These are phyloP conservation scores for Kalaharituber pfeilii DNA, from an alignment of 2,329 filamentous ascomycete genomes.

Conservation along the genomic window DNA sequence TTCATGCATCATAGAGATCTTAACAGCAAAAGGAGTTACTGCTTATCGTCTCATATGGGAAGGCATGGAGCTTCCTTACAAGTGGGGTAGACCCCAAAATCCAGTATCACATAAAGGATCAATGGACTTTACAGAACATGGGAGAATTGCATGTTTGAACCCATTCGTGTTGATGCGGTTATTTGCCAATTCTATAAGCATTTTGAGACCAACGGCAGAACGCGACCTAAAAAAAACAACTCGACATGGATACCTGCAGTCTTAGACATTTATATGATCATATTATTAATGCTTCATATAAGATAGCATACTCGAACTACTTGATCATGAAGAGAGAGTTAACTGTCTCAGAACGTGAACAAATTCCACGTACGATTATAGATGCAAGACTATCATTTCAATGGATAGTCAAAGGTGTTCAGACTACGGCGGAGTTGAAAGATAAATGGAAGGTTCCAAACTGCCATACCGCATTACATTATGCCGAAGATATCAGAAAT, in stretches of 20 bases:
- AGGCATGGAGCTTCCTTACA: not conserved
- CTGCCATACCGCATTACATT: not conserved
- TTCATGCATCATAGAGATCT: not conserved
- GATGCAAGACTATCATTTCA: not conserved
- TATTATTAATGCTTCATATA: not conserved
- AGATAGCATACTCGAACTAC: not conserved
- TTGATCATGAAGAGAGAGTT: not conserved
- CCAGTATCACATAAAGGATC: slow-evolving; percentile 4
- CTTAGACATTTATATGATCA: not conserved
- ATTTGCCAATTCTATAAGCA: not conserved
- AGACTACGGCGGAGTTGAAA: not conserved
- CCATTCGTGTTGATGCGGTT: slow-evolving; percentile 4
- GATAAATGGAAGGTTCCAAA: not conserved
- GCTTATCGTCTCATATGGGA: not conserved
- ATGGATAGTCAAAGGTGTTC: not conserved
- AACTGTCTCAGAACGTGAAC: not conserved
- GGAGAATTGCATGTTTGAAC: slow-evolving; percentile 1
- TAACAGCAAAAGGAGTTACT: not conserved
- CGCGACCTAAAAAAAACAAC: not conserved
- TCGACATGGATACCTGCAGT: not conserved
- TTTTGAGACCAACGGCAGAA: not conserved
- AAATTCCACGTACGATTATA: not conserved
- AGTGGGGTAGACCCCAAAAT: slow-evolving; percentile 3
- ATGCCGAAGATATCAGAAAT: not conserved
- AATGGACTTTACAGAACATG: slow-evolving; percentile 4